Conservation (phyloP, 208 protist genomes). For the Kentomonas sorsogonicus region DNA sequence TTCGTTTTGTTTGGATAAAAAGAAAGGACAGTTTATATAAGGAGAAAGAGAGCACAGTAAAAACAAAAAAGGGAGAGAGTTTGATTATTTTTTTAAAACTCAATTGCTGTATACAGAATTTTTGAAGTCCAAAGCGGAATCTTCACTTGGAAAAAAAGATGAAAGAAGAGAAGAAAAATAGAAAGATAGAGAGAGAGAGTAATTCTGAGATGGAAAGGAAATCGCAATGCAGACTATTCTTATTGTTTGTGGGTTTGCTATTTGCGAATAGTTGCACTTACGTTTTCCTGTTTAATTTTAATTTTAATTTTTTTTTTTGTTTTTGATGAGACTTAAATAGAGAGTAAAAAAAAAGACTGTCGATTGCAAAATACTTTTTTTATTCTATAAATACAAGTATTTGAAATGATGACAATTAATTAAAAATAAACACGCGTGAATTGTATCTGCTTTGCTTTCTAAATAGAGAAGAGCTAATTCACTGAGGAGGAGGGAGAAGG, state of each 20-base stretch:
- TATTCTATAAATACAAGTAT: background rate
- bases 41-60: background rate
- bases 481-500: background rate
- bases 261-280: too few species aligned
- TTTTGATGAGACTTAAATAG: too few species aligned
- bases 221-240: background rate
- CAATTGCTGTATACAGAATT: background rate
- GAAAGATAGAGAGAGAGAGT: background rate
- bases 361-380: background rate
- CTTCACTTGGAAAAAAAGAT: background rate
- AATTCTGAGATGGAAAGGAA: background rate
- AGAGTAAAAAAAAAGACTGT: background rate
- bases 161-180: background rate
- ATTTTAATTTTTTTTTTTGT: too few species aligned
- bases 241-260: too few species aligned
- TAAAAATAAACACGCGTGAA: background rate
- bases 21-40: background rate
- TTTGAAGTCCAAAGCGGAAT: background rate
- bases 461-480: background rate
- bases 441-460: background rate
- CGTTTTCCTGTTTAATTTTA: too few species aligned
- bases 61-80: background rate
- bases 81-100: background rate
- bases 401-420: constrained; percentile 2
- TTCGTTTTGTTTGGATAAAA: background rate